Evolutionary conservation across 2,329 filamentous ascomycete species (phyloP).

Genomic region (Penicillium crustosum): DNA sequence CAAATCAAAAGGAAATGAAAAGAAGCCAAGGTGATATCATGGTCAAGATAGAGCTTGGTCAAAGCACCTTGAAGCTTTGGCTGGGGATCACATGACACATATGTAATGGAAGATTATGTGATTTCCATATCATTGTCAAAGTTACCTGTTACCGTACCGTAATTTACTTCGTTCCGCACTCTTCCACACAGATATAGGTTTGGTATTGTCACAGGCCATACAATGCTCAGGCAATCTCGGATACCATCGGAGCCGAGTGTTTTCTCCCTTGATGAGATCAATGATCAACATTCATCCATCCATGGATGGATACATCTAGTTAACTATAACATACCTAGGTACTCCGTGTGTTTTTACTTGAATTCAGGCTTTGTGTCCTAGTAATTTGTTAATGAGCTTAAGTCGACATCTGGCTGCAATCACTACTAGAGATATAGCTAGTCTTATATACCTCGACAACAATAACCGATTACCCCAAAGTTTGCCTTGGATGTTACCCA

Average conservation of each 20-base stretch:
- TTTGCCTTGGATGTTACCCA: no score
- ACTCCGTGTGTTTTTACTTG: not conserved
- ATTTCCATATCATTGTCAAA: not conserved
- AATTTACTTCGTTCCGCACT: not conserved
- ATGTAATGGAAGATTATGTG: not conserved
- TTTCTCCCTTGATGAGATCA: constrained; percentile 4
- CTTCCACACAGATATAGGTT: not conserved
- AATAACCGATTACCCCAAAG: no score
- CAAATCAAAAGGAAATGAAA: not conserved
- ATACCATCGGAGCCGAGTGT: constrained; percentile 19
- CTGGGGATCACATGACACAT: not conserved
- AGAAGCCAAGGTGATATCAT: constrained; percentile 1
- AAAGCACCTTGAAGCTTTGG: constrained; percentile 1
- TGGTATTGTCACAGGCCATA: not conserved
- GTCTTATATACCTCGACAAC: no score
- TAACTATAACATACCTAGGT: no score
- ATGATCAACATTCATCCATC: not conserved
- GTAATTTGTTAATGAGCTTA: not conserved
- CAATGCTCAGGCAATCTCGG: constrained; percentile 13
- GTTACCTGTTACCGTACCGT: not conserved
- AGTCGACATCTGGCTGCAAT: no score
- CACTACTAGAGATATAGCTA: no score
- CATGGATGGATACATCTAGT: no score
- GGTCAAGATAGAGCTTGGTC: constrained; percentile 9
- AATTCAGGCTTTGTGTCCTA: not conserved